A percentile compares a stretch with the other conserved stretches of the same genome.
These are phyloP conservation scores for Alternaria sp. DNA, from an alignment of 2,329 filamentous ascomycete species.

Conservation along the genomic window DNA sequence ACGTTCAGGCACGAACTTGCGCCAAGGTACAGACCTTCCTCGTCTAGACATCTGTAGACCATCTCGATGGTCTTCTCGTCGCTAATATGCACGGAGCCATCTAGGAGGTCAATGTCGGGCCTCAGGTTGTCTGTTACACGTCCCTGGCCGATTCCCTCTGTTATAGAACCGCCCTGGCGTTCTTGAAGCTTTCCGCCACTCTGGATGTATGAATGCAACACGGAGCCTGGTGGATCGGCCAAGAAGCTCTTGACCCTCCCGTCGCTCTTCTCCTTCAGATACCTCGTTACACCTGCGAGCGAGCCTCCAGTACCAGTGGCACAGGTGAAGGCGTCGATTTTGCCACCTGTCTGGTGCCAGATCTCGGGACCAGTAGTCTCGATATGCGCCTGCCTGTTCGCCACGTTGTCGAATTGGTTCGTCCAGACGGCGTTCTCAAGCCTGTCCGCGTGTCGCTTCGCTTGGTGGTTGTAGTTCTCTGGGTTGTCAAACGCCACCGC, in stretches of 20 bases:
- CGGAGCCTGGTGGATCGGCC: conserved; percentile 91
- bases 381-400: conserved; percentile 92
- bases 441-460: conserved; percentile 83
- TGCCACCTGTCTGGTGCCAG: conserved; percentile 88
- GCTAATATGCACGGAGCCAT: conserved; percentile 83
- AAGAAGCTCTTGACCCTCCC: conserved; percentile 87
- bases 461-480: conserved; percentile 98
- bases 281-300: conserved; percentile 86
- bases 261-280: conserved; percentile 81
- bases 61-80: conserved; percentile 97
- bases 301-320: conserved; percentile 94
- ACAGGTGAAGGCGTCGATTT: conserved; percentile 93
- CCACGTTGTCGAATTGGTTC: conserved; percentile 97
- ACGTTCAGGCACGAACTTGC: conserved; percentile 95
- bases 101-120: conserved; percentile 83
- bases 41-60: conserved; percentile 95
- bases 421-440: conserved; percentile 95
- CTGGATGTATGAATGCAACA: conserved; percentile 90
- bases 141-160: conserved; percentile 96
- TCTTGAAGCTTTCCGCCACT: conserved; percentile 86
- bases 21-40: conserved; percentile 94
- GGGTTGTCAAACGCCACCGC: conserved; percentile 96
- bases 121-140: conserved; percentile 93
- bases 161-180: conserved; percentile 86
- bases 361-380: conserved; percentile 98